Conservation (phyloP, 306 rosid species). For the Quercus berberidifolia region DNA sequence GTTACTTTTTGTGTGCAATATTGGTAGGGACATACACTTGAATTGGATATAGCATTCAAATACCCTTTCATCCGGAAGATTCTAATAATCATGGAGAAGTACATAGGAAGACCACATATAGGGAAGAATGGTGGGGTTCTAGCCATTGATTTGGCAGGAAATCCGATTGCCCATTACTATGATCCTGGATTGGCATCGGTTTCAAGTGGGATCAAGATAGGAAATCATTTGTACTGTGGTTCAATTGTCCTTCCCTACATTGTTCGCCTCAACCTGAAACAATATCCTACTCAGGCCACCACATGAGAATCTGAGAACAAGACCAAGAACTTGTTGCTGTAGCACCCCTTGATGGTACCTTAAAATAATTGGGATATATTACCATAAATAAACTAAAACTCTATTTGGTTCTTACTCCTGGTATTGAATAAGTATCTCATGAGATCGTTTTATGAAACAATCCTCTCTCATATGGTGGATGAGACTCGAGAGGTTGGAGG, state of each 20-base stretch:
- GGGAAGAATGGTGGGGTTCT: constrained; percentile 54
- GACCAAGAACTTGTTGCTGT: not conserved
- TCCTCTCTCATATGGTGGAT: no score
- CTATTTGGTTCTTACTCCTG: not conserved
- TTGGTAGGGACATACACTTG: constrained; percentile 36
- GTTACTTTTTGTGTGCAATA: not conserved
- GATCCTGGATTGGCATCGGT: constrained; percentile 36
- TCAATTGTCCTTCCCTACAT: constrained; percentile 40
- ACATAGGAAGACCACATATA: not conserved
- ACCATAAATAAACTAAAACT: not conserved
- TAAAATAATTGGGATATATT: not conserved
- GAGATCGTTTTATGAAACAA: no score
- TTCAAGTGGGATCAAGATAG: constrained; percentile 55
- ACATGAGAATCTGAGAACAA: constrained; percentile 2
- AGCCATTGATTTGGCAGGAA: constrained; percentile 57
- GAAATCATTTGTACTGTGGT: constrained; percentile 57
- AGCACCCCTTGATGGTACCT: not conserved
- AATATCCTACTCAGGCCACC: constrained; percentile 42
- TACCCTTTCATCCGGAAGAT: constrained; percentile 60
- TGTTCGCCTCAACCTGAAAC: constrained; percentile 41
- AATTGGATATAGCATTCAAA: constrained; percentile 25
- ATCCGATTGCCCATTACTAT: constrained; percentile 35
- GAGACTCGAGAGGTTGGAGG: no score
- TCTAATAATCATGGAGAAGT: constrained; percentile 22
- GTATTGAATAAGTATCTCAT: no score